A percentile compares a stretch with the other conserved stretches of the same genome.
Conservation (phyloP, 805 yeast species). For the Nakazawaea populi region DNA sequence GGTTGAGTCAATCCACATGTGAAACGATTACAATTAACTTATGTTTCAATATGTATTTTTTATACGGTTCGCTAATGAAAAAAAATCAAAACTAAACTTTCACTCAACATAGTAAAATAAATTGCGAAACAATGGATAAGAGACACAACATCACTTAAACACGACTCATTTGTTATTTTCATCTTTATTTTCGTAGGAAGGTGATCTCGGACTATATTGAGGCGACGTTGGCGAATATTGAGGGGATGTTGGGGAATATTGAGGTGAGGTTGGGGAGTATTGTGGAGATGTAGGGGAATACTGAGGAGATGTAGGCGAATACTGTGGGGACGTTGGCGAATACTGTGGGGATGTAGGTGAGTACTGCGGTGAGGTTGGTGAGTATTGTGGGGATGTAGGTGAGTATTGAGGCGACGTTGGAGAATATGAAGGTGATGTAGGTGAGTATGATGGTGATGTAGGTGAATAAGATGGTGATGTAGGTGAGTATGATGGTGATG, state of each 20-base stretch:
- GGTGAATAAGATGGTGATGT: constrained; percentile 82
- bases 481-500: constrained; percentile 64
- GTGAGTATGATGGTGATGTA: constrained; percentile 63
- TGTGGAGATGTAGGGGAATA: constrained; percentile 52
- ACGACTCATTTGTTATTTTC: constrained; percentile 8
- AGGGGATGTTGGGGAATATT: constrained; percentile 41
- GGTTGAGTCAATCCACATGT: too few species aligned
- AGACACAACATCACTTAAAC: neutral
- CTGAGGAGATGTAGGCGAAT: constrained; percentile 59
- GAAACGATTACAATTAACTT: too few species aligned
- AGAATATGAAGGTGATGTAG: constrained; percentile 58
- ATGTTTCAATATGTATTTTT: neutral
- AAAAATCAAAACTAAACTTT: neutral
- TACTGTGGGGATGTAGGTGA: constrained; percentile 52
- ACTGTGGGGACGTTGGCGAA: constrained; percentile 68
- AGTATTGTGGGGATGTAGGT: constrained; percentile 64
- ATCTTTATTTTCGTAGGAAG: constrained; percentile 20
- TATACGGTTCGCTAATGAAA: neutral
- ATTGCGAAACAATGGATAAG: neutral
- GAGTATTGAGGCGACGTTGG: constrained; percentile 60
- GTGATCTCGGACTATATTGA: constrained; percentile 37
- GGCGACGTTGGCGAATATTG: constrained; percentile 42
- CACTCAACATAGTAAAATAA: neutral
- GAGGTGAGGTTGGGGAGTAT: constrained; percentile 43
- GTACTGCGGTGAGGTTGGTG: constrained; percentile 56